phyloP scores from a whole-genome alignment of 179 eudicot genomes.

The Beta corolliflora region DNA sequence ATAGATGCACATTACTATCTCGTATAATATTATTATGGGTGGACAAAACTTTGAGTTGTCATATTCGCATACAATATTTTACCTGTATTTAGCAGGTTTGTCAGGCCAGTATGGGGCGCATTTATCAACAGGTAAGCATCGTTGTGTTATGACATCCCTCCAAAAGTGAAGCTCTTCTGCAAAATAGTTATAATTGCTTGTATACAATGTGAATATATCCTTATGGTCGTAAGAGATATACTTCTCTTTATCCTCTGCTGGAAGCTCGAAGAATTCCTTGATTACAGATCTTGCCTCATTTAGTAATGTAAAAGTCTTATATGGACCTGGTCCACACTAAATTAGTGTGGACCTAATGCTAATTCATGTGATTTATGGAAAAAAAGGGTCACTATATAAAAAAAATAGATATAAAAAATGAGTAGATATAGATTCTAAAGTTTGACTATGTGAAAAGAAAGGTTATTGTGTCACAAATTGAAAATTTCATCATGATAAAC shows the following conservation, averaged over 20 bases:
- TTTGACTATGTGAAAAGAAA: too few relatives aligned
- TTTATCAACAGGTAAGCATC: slow-evolving; percentile 37
- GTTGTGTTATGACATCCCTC: slow-evolving; percentile 38
- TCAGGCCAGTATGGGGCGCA: slow-evolving; percentile 41
- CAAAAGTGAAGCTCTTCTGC: slow-evolving; percentile 35
- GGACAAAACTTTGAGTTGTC: too few relatives aligned
- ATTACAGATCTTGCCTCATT: not conserved
- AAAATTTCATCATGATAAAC: too few relatives aligned
- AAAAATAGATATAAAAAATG: too few relatives aligned
- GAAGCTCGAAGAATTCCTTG: slow-evolving; percentile 1
- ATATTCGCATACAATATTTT: too few relatives aligned
- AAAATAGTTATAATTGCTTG: not conserved
- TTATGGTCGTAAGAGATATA: not conserved
- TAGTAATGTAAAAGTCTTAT: not conserved
- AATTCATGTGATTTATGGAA: too few relatives aligned
- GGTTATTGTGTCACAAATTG: too few relatives aligned
- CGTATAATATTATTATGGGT: not conserved
- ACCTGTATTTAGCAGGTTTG: slow-evolving; percentile 45
- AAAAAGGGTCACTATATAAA: too few relatives aligned
- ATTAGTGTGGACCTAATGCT: too few relatives aligned
- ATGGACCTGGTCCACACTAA: too few relatives aligned
- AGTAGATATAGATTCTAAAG: too few relatives aligned
- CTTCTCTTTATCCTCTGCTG: not conserved
- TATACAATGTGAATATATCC: not conserved
- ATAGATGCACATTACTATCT: not conserved